These are phyloP conservation scores for Pseudisothecium myosuroides DNA, from an alignment of 225 moss, liverwort and hornwort genomes.

Conservation along the genomic window DNA sequence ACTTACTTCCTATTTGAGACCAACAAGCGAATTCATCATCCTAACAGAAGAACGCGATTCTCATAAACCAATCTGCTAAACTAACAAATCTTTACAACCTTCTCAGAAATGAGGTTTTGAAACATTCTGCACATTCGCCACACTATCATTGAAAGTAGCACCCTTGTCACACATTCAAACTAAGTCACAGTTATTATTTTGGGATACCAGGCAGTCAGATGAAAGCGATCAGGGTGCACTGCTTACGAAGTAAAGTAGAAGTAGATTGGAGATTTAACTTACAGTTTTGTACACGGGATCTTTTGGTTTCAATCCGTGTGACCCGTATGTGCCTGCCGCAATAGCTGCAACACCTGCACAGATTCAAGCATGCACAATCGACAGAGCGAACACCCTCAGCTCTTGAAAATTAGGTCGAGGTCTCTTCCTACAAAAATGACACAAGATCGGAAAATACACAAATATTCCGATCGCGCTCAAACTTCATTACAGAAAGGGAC, in stretches of 20 bases:
- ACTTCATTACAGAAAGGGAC: background rate
- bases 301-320: conserved; percentile 56
- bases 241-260: background rate
- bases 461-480: background rate
- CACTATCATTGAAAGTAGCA: background rate
- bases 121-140: background rate
- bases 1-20: background rate
- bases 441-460: background rate
- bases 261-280: background rate
- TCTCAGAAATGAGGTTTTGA: background rate
- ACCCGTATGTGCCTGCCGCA: conserved; percentile 62
- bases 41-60: background rate
- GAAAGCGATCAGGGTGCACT: background rate
- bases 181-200: background rate
- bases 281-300: conserved; percentile 59
- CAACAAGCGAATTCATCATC: background rate
- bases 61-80: background rate
- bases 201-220: background rate
- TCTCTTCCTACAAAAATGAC: background rate
- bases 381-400: background rate
- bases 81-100: too few relatives aligned
- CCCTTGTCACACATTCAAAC: background rate
- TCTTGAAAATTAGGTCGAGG: background rate
- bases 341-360: conserved; percentile 54
- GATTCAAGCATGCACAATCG: background rate